These are phyloP conservation scores for Blastobotrys attinorum DNA, from an alignment of 805 yeast species.

Conservation along the genomic window DNA sequence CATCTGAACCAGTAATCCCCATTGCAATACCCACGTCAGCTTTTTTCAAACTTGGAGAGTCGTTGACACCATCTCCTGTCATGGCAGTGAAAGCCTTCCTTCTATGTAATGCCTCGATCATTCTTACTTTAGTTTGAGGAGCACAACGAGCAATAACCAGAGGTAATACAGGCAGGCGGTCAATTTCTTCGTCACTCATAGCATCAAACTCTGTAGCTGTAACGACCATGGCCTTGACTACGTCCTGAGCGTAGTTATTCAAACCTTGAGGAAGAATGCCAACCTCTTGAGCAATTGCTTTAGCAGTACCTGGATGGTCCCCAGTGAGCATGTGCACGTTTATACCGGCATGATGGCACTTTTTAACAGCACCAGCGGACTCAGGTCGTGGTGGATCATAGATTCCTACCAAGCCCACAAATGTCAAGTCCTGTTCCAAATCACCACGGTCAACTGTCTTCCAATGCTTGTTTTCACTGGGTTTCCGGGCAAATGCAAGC, in stretches of 20 bases:
- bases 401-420: slow-evolving; percentile 66
- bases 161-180: slow-evolving; percentile 57
- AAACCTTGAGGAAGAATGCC: slow-evolving; percentile 63
- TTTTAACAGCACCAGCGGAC: slow-evolving; percentile 54
- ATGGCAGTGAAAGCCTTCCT: slow-evolving; percentile 61
- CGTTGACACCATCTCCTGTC: slow-evolving; percentile 84
- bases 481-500: slow-evolving; percentile 54
- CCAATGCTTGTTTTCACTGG: slow-evolving; percentile 18
- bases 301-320: slow-evolving; percentile 72
- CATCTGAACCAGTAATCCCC: slow-evolving; percentile 78
- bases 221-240: slow-evolving; percentile 63
- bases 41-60: slow-evolving; percentile 66
- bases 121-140: slow-evolving; percentile 72
- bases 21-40: slow-evolving; percentile 81
- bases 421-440: slow-evolving; percentile 47
- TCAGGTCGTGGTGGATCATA: slow-evolving; percentile 76
- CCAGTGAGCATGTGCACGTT: slow-evolving; percentile 79
- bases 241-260: slow-evolving; percentile 43
- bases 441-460: slow-evolving; percentile 27
- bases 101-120: slow-evolving; percentile 69
- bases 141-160: slow-evolving; percentile 78
- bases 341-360: slow-evolving; percentile 68
- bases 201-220: slow-evolving; percentile 66
- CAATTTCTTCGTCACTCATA: slow-evolving; percentile 52
- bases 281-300: slow-evolving; percentile 76